phyloP scores from a whole-genome alignment of 345 rosid genomes.

The Populus nigra region DNA sequence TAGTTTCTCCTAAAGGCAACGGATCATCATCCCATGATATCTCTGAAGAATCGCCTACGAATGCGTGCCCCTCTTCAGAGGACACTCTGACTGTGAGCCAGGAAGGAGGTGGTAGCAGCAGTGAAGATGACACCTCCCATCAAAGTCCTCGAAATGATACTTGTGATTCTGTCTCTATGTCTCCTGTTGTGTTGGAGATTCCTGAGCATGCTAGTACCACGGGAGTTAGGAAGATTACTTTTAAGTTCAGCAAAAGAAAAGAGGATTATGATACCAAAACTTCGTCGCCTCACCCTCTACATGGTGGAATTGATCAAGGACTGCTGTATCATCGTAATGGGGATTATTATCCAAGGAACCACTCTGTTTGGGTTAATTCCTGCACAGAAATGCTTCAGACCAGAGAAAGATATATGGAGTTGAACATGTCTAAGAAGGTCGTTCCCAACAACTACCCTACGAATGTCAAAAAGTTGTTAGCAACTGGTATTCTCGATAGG shows the following conservation, averaged over 20 bases:
- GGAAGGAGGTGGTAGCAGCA: slow-evolving; percentile 33
- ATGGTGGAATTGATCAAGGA: slow-evolving; percentile 10
- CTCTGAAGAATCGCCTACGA: slow-evolving; percentile 28
- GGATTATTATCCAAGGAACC: slow-evolving; percentile 8
- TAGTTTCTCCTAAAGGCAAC: slow-evolving; percentile 53
- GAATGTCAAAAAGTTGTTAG: slow-evolving; percentile 77
- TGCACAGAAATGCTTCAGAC: slow-evolving; percentile 21
- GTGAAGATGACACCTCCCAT: slow-evolving; percentile 27
- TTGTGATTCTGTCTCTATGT: slow-evolving; percentile 35
- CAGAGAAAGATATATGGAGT: slow-evolving; percentile 38
- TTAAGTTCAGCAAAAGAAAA: slow-evolving; percentile 73
- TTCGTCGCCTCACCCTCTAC: slow-evolving; percentile 22
- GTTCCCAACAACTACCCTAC: slow-evolving; percentile 55
- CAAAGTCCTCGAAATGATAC: slow-evolving; percentile 21
- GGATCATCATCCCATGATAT: slow-evolving; percentile 50
- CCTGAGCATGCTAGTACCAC: slow-evolving; percentile 79
- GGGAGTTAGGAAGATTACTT: slow-evolving; percentile 81
- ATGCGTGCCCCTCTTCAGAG: slow-evolving; percentile 36
- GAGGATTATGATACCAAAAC: slow-evolving; percentile 40
- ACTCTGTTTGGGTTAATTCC: slow-evolving; percentile 21
- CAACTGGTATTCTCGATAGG: slow-evolving; percentile 77
- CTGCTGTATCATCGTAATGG: slow-evolving; percentile 2
- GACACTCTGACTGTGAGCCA: slow-evolving; percentile 50
- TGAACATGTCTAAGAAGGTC: slow-evolving; percentile 77
- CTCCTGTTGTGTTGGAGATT: slow-evolving; percentile 75